Evolutionary conservation across 768 basidiomycete genomes (phyloP).

Genomic region (Kondoa subrosea): DNA sequence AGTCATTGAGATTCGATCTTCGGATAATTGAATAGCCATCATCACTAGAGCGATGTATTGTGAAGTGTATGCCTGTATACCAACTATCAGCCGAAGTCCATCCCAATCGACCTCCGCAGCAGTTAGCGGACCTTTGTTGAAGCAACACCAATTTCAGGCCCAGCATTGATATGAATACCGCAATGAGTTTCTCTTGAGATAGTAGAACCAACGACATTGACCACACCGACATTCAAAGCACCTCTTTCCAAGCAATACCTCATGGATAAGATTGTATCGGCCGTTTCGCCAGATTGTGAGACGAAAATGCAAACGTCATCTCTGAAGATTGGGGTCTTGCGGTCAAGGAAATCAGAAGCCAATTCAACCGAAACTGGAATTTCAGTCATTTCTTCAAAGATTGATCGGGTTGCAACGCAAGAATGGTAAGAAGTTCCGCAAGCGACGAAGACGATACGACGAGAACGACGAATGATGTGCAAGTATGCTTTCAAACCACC

Average conservation of each 20-base stretch:
- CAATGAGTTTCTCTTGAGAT: constrained; percentile 82
- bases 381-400: constrained; percentile 97
- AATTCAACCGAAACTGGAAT: constrained; percentile 94
- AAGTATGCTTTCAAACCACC: constrained; percentile 91
- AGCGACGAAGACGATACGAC: constrained; percentile 91
- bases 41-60: constrained; percentile 96
- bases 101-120: no score
- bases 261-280: constrained; percentile 89
- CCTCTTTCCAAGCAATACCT: constrained; percentile 93
- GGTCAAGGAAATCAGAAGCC: constrained; percentile 93
- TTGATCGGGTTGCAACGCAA: constrained; percentile 83
- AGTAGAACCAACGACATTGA: constrained; percentile 96
- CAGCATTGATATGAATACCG: constrained; percentile 98
- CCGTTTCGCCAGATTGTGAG: constrained; percentile 95
- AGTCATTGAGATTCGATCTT: constrained; percentile 85
- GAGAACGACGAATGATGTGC: constrained; percentile 81
- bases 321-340: constrained; percentile 98
- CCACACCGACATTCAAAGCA: constrained; percentile 88
- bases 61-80: constrained; percentile 73
- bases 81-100: background rate
- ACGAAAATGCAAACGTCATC: constrained; percentile 94
- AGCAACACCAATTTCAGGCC: constrained; percentile 96
- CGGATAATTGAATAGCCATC: constrained; percentile 95
- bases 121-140: constrained; percentile 98
- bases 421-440: constrained; percentile 98